Conservation (phyloP, 345 rosid species). For the Arabis hirsuta region DNA sequence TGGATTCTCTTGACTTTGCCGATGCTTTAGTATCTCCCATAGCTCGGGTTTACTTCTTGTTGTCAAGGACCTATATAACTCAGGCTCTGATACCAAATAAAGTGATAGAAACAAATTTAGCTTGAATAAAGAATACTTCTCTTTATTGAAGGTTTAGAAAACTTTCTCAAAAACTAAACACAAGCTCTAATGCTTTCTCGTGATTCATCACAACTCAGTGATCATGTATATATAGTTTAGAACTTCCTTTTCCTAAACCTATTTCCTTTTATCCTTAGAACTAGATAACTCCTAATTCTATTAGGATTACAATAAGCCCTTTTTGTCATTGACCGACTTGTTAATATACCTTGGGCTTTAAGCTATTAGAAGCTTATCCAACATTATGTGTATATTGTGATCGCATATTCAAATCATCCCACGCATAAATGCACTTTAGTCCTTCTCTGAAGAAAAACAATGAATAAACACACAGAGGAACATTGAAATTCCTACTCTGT, state of each 20-base stretch:
- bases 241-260: no score
- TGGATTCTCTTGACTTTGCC: background rate
- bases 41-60: background rate
- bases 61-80: background rate
- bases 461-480: background rate
- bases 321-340: no score
- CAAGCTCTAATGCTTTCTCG: no score
- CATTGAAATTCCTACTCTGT: background rate
- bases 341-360: no score
- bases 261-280: no score
- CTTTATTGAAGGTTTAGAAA: no score
- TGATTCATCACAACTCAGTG: no score
- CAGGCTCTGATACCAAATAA: background rate
- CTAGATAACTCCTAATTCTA: no score
- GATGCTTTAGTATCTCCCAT: background rate
- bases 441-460: background rate
- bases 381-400: slow-evolving; percentile 7
- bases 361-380: background rate
- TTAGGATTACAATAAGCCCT: no score
- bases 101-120: background rate
- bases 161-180: no score
- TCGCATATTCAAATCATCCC: background rate
- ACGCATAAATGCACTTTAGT: background rate
- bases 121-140: no score
- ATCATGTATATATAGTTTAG: no score